Conservation (phyloP, 1,139 yeast species). For the Pichia sp. region DNA sequence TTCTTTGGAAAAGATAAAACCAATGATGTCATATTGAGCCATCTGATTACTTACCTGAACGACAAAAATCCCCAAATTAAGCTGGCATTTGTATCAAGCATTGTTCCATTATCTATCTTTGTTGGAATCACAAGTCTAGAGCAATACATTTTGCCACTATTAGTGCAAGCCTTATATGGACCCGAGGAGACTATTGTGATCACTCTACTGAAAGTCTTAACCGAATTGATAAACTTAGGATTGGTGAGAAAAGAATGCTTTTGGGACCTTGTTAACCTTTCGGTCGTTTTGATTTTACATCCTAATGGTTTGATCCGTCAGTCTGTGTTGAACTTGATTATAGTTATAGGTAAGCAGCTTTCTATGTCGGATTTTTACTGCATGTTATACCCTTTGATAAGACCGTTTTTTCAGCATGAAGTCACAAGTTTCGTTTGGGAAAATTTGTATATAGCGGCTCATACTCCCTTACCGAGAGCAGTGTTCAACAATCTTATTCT, state of each 20-base stretch:
- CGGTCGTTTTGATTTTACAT: conserved; percentile 59
- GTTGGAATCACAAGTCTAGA: conserved; percentile 81
- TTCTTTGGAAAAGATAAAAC: conserved; percentile 85
- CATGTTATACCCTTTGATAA: conserved; percentile 71
- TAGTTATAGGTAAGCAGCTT: conserved; percentile 58
- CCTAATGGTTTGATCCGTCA: conserved; percentile 88
- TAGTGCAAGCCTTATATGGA: conserved; percentile 78
- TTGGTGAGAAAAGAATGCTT: conserved; percentile 44
- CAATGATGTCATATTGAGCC: conserved; percentile 83
- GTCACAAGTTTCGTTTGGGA: conserved; percentile 63
- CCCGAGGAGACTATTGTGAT: conserved; percentile 79
- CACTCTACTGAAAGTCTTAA: conserved; percentile 66
- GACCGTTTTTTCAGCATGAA: conserved; percentile 74
- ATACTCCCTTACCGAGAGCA: conserved; percentile 61
- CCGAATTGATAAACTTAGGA: conserved; percentile 51
- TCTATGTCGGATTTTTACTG: conserved; percentile 79
- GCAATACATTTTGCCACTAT: conserved; percentile 79
- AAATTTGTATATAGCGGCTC: conserved; percentile 57
- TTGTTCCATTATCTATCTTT: conserved; percentile 72
- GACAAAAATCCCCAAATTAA: conserved; percentile 68
- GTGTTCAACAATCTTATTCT: conserved; percentile 61
- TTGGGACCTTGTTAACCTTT: conserved; percentile 48
- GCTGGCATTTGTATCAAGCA: conserved; percentile 66
- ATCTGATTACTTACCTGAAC: conserved; percentile 84
- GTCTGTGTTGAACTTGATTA: conserved; percentile 56